Conservation (phyloP, 2,329 filamentous ascomycete genomes). For the Colletotrichum gigasporum region DNA sequence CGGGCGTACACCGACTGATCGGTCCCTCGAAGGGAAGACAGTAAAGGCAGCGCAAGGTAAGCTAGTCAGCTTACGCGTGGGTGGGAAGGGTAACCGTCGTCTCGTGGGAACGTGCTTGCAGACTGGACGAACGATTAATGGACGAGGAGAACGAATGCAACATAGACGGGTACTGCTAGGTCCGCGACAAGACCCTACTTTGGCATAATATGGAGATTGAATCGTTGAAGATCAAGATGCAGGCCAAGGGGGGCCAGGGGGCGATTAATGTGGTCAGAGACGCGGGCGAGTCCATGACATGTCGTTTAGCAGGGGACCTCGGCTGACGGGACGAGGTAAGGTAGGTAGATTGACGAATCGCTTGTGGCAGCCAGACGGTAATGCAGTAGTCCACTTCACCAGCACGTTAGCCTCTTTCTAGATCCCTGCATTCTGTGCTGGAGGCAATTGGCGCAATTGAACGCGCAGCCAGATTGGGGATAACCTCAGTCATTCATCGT, state of each 20-base stretch:
- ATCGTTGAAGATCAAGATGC: neutral
- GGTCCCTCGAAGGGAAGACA: neutral
- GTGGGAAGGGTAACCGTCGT: neutral
- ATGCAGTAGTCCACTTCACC: neutral
- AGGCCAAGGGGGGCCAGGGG: neutral
- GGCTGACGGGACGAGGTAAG: neutral
- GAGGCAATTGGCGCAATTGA: slow-evolving; percentile 2
- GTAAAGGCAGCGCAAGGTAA: neutral
- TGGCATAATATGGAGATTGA: no score
- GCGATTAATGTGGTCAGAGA: neutral
- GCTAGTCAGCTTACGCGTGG: neutral
- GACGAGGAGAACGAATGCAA: neutral
- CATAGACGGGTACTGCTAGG: neutral
- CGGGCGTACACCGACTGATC: neutral
- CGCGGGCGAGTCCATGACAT: slow-evolving; percentile 1
- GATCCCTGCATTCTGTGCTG: neutral
- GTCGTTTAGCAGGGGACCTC: slow-evolving; percentile 2
- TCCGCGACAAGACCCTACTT: neutral
- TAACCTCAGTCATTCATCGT: neutral
- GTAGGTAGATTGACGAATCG: slow-evolving; percentile 7
- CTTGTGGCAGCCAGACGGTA: neutral
- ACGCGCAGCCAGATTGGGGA: neutral
- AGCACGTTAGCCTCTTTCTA: neutral
- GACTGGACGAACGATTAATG: neutral
- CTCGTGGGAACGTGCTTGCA: slow-evolving; percentile 1